phyloP scores from a whole-genome alignment of 345 rosid genomes.

The Hibiscus trionum region DNA sequence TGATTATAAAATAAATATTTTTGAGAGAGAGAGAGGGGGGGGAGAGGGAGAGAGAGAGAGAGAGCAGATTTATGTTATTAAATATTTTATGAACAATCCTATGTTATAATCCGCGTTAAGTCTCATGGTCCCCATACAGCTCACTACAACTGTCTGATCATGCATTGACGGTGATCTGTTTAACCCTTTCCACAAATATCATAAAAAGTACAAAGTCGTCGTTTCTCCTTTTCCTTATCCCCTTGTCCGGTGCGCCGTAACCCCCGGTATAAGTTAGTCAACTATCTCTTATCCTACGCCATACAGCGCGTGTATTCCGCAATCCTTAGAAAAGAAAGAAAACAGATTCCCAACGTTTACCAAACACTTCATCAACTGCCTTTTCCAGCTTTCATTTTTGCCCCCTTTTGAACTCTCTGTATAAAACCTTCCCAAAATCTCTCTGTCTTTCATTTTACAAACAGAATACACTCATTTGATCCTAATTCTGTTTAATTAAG shows the following conservation, averaged over 20 bases:
- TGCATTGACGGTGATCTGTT: background rate
- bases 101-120: no score
- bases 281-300: background rate
- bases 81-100: no score
- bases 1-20: no score
- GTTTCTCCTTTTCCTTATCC: background rate
- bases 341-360: background rate
- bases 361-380: background rate
- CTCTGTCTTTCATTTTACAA: background rate
- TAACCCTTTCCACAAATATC: background rate
- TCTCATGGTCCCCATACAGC: no score
- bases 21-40: no score
- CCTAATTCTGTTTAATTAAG: background rate
- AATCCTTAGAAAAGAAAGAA: background rate
- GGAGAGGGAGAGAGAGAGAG: no score
- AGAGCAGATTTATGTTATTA: no score
- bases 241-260: background rate
- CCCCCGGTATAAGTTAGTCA: background rate
- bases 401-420: background rate
- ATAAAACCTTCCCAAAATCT: background rate
- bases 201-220: background rate
- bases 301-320: background rate
- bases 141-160: background rate
- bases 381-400: background rate
- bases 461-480: background rate